Evolutionary conservation across 345 rosid species (phyloP).

Genomic region (Kernera saxatilis): DNA sequence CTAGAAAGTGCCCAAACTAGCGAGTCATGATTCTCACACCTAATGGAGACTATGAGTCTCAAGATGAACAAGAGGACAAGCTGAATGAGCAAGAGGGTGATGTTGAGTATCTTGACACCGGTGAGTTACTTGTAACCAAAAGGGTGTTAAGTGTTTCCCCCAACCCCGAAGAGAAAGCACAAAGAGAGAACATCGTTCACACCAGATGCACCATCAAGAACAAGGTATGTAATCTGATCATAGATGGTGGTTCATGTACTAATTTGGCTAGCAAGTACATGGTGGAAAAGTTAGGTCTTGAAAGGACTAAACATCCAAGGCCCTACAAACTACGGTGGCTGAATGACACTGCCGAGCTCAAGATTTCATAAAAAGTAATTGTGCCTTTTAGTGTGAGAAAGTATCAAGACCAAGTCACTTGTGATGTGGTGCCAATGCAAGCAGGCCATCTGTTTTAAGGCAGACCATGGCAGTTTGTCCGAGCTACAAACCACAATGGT

Average conservation of each 20-base stretch:
- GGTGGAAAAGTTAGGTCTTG: not conserved
- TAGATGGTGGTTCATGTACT: not conserved
- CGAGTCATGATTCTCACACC: not conserved
- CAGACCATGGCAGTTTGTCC: not conserved
- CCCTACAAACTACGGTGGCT: not conserved
- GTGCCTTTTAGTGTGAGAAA: not conserved
- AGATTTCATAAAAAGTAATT: not conserved
- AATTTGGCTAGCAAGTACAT: not conserved
- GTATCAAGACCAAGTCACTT: not conserved
- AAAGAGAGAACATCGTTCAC: not conserved
- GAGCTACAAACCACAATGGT: not conserved
- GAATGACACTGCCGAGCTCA: not conserved
- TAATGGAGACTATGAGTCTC: not conserved
- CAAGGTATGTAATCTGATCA: not conserved
- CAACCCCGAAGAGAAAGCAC: not conserved
- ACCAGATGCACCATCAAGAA: not conserved
- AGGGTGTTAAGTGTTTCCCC: not conserved
- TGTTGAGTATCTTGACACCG: not conserved
- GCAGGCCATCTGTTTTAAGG: not conserved
- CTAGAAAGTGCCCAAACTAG: not conserved
- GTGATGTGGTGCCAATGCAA: not conserved
- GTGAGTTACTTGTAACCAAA: not conserved
- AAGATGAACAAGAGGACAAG: not conserved
- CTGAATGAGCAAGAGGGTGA: not conserved
- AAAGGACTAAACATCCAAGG: not conserved